Evolutionary conservation across 176 grass and related monocot genomes (phyloP), one percentile per base, ranked within the genome.

Genomic region (Calamus simplicifolius): DNA sequence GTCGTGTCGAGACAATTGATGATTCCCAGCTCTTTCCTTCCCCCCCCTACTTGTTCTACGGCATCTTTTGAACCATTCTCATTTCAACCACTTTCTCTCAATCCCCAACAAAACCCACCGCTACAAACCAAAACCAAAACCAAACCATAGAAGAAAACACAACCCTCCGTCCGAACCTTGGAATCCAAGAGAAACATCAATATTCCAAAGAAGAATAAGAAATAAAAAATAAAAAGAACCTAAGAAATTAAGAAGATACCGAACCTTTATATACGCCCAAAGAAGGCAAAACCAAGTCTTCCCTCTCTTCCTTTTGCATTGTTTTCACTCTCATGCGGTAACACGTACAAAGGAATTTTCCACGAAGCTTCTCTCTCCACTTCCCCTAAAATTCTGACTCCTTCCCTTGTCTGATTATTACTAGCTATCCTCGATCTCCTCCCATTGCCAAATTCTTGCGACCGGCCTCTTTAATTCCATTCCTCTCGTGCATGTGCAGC

Each of bases 121-220:
- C 4, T 6, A 2, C 12, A 12, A 43, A 43, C 8, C 35, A 43
- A 43, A 35, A 35, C 4, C 4, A 35, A 38, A 71, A 58, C 30
- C 78, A 68, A 74, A 81, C 75, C 72, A 79, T 51, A 27, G 49
- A 51, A 67, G 74, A 67, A 50, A 62, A 27, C 56, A 7, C 48
- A 58, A 50, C 72, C 62, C 30, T 66, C 75, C 68, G 73, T 73
- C 66, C 38, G 64, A 48, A 58, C 59, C 70, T 56, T 66, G 62
- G 82, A 71, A 80, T 83, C 88, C 64, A 75, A 80, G 64, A 69
- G 21, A 6, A 52, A 67, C 19, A 27, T 65, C 51, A 66, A 52
- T n/a, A n/a, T n/a, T 67, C 18, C 18, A n/a, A 66, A 54, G 21
- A 64, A 30, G 28, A 66, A 66, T 57, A 75, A 48, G 29, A 58